Base-by-base conservation (phyloP, 345 rosid species). In the Salix purpurea region DNA sequence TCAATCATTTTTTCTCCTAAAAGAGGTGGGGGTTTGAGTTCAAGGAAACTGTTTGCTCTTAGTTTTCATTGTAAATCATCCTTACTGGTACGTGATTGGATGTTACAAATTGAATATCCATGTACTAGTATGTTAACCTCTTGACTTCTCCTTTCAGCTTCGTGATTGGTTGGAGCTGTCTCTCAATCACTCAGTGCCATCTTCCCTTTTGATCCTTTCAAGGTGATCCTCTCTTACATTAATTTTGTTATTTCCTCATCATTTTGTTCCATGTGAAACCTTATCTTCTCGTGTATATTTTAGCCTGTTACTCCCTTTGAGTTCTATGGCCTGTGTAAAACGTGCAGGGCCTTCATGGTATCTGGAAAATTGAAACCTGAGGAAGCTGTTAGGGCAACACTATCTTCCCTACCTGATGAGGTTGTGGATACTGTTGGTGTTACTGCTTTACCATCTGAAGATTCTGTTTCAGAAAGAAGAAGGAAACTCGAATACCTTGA, bases 391-490 rank as follows among this genome's bases (percentile, higher is more conserved):
- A 83, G 79, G 50, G 97, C 93, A 78, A 96, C 99, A 26, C 94
- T 91, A 67, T 91, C 98, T 83, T 96, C 98, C 77, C 89, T 96
- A 40, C 98, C 98, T 19, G 98, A 93, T 78, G 97, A 93, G 85
- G 98, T 95, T 88, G 98, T 95, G 78, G 98, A 85, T 86, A 95
- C 94, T 66, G 93, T 95, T 83, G 93, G 93, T 80, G 86, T 91
- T 76, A 91, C 94, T 71, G 82, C 93, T 72, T 87, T 93, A 83
- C 92, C 98, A 76, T 93, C 99, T 40, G 99, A 91, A 84, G 97
- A 95, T 88, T 77, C 93, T 82, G 87, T 95, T 76, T 93, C 98
- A 74, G 97, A 90, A 78, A 88, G 98, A 84, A 87, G 90, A 87
- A 93, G 97, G 85, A 95, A 91, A 71, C 67, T 95, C 83, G 98